A percentile compares a stretch with the other conserved stretches of the same genome.
These are phyloP conservation scores for Volvariella surrecta DNA, from an alignment of 1,284 basidiomycete species.

Conservation along the genomic window DNA sequence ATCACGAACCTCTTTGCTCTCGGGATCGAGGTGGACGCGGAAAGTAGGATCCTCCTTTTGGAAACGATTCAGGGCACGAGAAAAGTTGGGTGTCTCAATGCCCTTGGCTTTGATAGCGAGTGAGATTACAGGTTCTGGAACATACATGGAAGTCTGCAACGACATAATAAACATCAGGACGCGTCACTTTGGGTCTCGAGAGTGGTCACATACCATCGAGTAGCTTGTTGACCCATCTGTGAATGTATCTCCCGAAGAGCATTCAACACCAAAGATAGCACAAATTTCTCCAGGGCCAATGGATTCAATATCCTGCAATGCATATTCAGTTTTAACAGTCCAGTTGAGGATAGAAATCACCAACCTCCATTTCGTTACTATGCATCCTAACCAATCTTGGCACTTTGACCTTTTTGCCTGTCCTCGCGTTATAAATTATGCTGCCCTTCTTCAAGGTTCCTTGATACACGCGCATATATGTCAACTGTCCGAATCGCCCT, in stretches of 20 bases:
- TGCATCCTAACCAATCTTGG: conserved; percentile 97
- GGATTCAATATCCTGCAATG: conserved; percentile 74
- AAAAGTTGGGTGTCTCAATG: conserved; percentile 92
- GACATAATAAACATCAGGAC: no score
- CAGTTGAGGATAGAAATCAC: conserved; percentile 10
- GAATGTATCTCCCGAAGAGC: conserved; percentile 97
- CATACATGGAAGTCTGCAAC: conserved; percentile 90
- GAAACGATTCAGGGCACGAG: conserved; percentile 94
- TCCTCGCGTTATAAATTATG: conserved; percentile 88
- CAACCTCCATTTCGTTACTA: conserved; percentile 96
- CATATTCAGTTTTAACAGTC: background rate
- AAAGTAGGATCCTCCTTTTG: conserved; percentile 99
- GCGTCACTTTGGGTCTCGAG: conserved; percentile 1
- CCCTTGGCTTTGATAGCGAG: conserved; percentile 90
- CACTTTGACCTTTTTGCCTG: conserved; percentile 98
- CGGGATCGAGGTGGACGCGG: conserved; percentile 90
- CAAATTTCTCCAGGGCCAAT: conserved; percentile 99
- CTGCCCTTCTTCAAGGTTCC: conserved; percentile 83
- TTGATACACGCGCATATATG: conserved; percentile 99
- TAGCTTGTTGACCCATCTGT: conserved; percentile 84
- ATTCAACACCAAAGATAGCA: conserved; percentile 99
- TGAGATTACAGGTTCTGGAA: conserved; percentile 98
- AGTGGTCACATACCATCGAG: conserved; percentile 65
- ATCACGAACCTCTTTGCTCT: conserved; percentile 78
- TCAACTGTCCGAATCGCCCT: conserved; percentile 94